Percentiles rank a stretch among this genome's conserved stretches.
phyloP scores from a whole-genome alignment of 495 filamentous ascomycete genomes.

The Aspergillus sclerotiicarbonarius region DNA sequence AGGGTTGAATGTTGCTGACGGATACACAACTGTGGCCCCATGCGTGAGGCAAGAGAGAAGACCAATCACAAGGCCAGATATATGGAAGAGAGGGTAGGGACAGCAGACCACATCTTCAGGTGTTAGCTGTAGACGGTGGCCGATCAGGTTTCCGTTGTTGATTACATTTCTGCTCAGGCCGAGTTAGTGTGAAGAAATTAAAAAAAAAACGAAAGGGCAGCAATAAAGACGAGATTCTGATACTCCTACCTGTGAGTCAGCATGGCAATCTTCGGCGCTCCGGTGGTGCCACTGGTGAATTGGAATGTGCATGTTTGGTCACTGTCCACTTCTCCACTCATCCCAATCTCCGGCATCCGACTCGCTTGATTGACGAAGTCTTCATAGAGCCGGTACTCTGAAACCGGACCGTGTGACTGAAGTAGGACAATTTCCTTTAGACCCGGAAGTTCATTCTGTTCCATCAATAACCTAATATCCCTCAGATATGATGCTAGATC shows the following conservation, averaged over 20 bases:
- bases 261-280: not conserved
- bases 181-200: not conserved
- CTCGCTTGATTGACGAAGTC: too few relatives aligned
- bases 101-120: conserved; percentile 46
- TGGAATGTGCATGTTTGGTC: not conserved
- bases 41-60: conserved; percentile 10
- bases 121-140: conserved; percentile 65
- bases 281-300: not conserved
- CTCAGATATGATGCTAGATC: too few relatives aligned
- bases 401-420: too few relatives aligned
- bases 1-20: conserved; percentile 12
- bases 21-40: conserved; percentile 11
- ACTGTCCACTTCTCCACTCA: too few relatives aligned
- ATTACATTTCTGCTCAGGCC: not conserved
- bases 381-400: too few relatives aligned
- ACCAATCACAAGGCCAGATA: conserved; percentile 15
- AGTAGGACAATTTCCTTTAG: too few relatives aligned
- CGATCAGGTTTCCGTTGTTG: conserved; percentile 46
- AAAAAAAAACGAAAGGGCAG: not conserved
- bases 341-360: too few relatives aligned
- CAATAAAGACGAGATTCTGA: not conserved
- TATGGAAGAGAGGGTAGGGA: conserved; percentile 16
- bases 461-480: too few relatives aligned
- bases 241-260: not conserved
- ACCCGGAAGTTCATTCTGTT: too few relatives aligned